These are phyloP conservation scores for Xylaria castorea DNA, from an alignment of 495 filamentous ascomycete genomes.

Conservation along the genomic window DNA sequence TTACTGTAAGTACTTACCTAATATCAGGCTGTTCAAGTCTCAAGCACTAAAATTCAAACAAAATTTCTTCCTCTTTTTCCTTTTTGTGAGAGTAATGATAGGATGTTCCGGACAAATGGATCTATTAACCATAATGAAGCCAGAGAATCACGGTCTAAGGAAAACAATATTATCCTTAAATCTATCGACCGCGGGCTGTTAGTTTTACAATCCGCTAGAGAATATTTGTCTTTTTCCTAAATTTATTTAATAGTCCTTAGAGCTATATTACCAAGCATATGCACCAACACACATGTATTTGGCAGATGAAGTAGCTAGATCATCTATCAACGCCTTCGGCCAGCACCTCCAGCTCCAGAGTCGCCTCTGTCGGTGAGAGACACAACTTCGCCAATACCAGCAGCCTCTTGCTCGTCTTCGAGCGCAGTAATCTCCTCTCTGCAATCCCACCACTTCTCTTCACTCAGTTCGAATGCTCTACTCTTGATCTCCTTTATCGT, in stretches of 20 bases:
- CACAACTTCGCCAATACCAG: slow-evolving; percentile 94
- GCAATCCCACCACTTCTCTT: slow-evolving; percentile 99
- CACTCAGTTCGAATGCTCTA: slow-evolving; percentile 83
- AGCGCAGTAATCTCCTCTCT: slow-evolving; percentile 90
- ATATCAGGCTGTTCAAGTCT: neutral
- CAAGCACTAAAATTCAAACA: neutral
- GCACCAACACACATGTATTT: neutral
- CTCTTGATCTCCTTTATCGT: slow-evolving; percentile 90
- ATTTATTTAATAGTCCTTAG: neutral
- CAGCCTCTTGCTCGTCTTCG: slow-evolving; percentile 95
- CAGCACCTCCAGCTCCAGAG: slow-evolving; percentile 60
- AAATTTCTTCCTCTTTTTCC: neutral
- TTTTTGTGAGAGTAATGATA: neutral
- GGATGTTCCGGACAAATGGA: neutral
- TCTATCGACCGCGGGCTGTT: neutral
- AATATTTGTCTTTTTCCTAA: neutral
- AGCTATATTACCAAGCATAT: neutral
- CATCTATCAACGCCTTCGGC: slow-evolving; percentile 59
- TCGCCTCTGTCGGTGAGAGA: slow-evolving; percentile 75
- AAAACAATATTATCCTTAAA: neutral
- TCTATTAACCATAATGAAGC: neutral
- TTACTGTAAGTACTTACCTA: too few relatives aligned
- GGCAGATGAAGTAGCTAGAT: neutral
- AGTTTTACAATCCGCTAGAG: neutral
- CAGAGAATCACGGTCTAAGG: too few relatives aligned